Base-by-base conservation (phyloP, 2,329 filamentous ascomycete genomes). In the Neurospora sp. region DNA sequence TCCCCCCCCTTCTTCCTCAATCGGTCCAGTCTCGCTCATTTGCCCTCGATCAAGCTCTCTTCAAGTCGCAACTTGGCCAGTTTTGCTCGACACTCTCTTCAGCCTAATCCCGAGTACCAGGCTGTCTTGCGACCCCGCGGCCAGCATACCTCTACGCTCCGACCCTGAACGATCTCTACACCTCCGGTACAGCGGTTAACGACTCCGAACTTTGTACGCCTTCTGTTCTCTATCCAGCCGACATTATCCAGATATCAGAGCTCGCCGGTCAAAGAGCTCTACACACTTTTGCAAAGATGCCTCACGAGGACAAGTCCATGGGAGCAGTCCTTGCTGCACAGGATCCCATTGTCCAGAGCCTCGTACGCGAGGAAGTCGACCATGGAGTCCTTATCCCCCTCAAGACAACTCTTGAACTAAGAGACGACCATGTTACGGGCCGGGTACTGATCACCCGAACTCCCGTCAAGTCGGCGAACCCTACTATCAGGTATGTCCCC, bases 401-500 rank as follows among this genome's bases (percentile, higher is more conserved):
- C 67, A 90, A 90, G 79, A 90, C 89, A 4, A 86, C 85, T 1
- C 83, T 89, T 66, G 89, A 91, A 77, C 83, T 89, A 68, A 83
- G 85, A 68, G 86, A 89, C 73, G 85, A 87, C 69, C 84, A 89
- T 71, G 80, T 81, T 43, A 81, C 87, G 72, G 85, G 90, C 67
- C 83, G 87, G 71, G 90, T 90, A 69, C 91, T 91, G 78, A 87
- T 93, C 73, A 90, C 92, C 67, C 86, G 90, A 76, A 86, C 91
- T 69, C 91, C 91, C 66, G 87, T 89, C 73, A 91, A 89, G 79
- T 85, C 86, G 75, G 91, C 91, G 74, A 93, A 91, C 79, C 84
- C 86, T 73, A 86, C 93, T 76, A 86, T 96, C 77, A 89, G 86
- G 91, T 93, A 82, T 52, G 68, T 33, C 68, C 67, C 68, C 68